Conservation (phyloP, 495 filamentous ascomycete species). For the Trichoderma gamsii region DNA sequence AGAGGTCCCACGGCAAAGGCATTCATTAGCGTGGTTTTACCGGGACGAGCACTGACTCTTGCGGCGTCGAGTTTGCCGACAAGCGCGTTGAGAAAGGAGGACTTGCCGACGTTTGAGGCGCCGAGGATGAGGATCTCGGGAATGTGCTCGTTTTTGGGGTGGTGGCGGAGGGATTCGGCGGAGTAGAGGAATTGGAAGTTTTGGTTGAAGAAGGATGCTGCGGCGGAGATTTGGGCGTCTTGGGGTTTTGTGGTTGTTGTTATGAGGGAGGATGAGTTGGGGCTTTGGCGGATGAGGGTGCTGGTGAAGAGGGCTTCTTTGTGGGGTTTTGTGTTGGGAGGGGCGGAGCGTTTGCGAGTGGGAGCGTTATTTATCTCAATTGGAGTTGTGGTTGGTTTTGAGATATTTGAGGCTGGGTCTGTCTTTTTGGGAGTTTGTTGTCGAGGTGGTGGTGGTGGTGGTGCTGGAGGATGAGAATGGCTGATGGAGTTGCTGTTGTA, state of each 20-base stretch:
- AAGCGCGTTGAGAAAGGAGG: constrained; percentile 77
- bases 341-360: not conserved
- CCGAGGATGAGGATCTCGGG: constrained; percentile 61
- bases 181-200: constrained; percentile 64
- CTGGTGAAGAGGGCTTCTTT: constrained; percentile 7
- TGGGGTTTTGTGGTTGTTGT: not conserved
- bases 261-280: not conserved
- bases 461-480: not conserved
- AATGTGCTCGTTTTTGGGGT: constrained; percentile 46
- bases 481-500: not conserved
- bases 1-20: constrained; percentile 66
- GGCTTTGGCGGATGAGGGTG: constrained; percentile 1
- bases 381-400: not conserved
- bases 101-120: constrained; percentile 90
- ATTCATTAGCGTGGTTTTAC: constrained; percentile 76
- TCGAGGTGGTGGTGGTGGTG: not conserved
- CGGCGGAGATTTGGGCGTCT: constrained; percentile 31
- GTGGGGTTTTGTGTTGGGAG: not conserved
- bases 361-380: not conserved
- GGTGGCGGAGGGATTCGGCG: constrained; percentile 63
- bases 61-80: constrained; percentile 42
- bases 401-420: not conserved
- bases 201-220: constrained; percentile 55
- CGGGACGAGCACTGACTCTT: constrained; percentile 41
- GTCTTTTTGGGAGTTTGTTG: not conserved